Conservation (phyloP, 257 asterid species). For the Solanum raphanifolium region DNA sequence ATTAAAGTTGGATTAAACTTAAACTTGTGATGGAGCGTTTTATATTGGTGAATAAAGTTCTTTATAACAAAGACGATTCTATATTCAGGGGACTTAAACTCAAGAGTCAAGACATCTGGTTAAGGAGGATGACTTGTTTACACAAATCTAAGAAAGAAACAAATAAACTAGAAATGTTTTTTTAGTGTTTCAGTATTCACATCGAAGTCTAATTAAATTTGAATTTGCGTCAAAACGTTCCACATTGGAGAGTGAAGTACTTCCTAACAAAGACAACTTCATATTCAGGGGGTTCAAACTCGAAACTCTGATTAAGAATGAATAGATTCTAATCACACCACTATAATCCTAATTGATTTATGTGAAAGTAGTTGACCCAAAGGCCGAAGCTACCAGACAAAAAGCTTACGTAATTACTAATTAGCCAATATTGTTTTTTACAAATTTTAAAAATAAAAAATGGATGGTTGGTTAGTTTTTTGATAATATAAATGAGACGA, state of each 20-base stretch:
- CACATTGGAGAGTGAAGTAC: accelerated
- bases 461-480: constrained; percentile 11
- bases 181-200: too few relatives aligned
- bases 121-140: background rate
- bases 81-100: too few relatives aligned
- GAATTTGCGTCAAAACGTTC: accelerated
- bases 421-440: background rate
- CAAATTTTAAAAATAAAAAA: background rate
- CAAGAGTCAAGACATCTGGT: too few relatives aligned
- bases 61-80: too few relatives aligned
- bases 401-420: constrained; percentile 14
- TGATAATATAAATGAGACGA: background rate
- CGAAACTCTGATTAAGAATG: too few relatives aligned
- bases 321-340: accelerated
- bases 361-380: constrained; percentile 29
- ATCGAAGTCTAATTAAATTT: too few relatives aligned
- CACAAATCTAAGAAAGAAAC: background rate
- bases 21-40: too few relatives aligned
- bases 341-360: too few relatives aligned
- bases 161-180: background rate
- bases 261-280: too few relatives aligned
- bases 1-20: too few relatives aligned
- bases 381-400: constrained; percentile 12
- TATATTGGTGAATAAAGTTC: too few relatives aligned
- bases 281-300: too few relatives aligned